A percentile compares a stretch with the other conserved stretches of the same genome.
phyloP scores from a whole-genome alignment of 345 rosid species.

The Boechera divaricarpa region DNA sequence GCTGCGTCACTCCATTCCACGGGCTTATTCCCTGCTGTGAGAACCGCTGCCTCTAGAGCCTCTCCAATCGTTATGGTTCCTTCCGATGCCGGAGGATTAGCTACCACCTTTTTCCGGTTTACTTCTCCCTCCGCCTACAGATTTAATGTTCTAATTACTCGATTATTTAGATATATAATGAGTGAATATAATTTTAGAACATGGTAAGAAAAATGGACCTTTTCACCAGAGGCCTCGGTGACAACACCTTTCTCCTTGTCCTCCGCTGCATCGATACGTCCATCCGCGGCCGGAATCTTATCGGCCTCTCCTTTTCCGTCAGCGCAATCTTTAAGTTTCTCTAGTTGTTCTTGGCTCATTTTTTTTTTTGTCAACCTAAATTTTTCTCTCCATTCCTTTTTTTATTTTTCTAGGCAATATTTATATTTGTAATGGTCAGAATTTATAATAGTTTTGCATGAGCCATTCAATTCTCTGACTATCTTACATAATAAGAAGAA shows the following conservation, averaged over 20 bases:
- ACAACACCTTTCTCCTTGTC: slow-evolving; percentile 45
- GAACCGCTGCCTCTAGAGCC: slow-evolving; percentile 75
- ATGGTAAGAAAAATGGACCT: slow-evolving; percentile 7
- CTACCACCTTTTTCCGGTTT: slow-evolving; percentile 18
- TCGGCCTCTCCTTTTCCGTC: slow-evolving; percentile 50
- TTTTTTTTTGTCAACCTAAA: neutral
- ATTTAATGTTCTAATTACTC: neutral
- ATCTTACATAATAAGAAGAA: slow-evolving; percentile 2
- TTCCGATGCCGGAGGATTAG: slow-evolving; percentile 21
- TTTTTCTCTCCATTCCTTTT: neutral
- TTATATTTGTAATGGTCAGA: slow-evolving; percentile 7
- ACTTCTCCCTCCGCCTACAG: slow-evolving; percentile 38
- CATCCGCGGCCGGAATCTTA: slow-evolving; percentile 42
- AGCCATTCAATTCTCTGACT: slow-evolving; percentile 30
- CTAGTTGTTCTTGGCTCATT: slow-evolving; percentile 55
- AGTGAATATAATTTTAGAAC: too few relatives aligned
- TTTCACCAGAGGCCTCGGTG: slow-evolving; percentile 26
- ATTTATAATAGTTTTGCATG: slow-evolving; percentile 30
- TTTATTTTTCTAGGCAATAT: neutral
- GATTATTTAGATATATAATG: too few relatives aligned
- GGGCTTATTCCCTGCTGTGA: slow-evolving; percentile 74
- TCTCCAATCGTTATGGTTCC: slow-evolving; percentile 68
- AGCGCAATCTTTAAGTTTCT: slow-evolving; percentile 31
- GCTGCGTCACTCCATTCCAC: slow-evolving; percentile 94
- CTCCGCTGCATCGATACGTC: slow-evolving; percentile 48